A percentile compares a stretch with the other conserved stretches of the same genome.
These are phyloP conservation scores for Cenococcum geophilum DNA, from an alignment of 495 filamentous ascomycete genomes.

Conservation along the genomic window DNA sequence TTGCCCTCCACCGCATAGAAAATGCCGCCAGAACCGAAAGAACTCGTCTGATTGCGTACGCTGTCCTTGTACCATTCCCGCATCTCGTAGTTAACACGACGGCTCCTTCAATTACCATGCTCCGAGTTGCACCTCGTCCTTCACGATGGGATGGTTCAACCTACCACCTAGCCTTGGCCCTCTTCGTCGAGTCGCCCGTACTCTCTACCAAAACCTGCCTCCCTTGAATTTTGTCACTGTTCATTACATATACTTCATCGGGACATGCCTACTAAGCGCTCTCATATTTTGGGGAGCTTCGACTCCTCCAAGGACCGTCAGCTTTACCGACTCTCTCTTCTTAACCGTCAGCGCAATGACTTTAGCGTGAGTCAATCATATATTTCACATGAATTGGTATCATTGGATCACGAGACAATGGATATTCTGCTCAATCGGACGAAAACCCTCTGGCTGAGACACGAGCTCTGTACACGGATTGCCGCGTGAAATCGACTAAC, in stretches of 20 bases:
- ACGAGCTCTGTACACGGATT: too few relatives aligned
- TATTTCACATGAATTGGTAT: neutral
- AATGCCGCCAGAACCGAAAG: neutral
- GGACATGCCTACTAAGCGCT: slow-evolving; percentile 56
- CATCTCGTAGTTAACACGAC: neutral
- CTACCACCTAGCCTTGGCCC: slow-evolving; percentile 3
- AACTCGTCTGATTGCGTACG: neutral
- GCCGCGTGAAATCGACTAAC: too few relatives aligned
- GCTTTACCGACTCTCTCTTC: slow-evolving; percentile 72
- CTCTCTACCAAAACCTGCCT: slow-evolving; percentile 39
- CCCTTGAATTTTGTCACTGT: slow-evolving; percentile 71
- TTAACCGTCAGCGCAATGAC: slow-evolving; percentile 76
- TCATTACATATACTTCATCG: slow-evolving; percentile 73
- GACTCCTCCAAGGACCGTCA: slow-evolving; percentile 54
- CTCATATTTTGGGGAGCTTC: slow-evolving; percentile 69
- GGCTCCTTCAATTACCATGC: neutral
- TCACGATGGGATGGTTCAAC: neutral
- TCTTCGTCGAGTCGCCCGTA: slow-evolving; percentile 26
- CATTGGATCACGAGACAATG: too few relatives aligned
- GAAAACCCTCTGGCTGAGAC: too few relatives aligned
- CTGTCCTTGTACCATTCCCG: neutral
- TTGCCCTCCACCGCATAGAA: neutral
- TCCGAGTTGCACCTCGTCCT: neutral
- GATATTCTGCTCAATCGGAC: too few relatives aligned
- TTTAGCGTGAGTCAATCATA: slow-evolving; percentile 43